Base-by-base conservation (phyloP, 345 rosid genomes). In the Ricinus communis region DNA sequence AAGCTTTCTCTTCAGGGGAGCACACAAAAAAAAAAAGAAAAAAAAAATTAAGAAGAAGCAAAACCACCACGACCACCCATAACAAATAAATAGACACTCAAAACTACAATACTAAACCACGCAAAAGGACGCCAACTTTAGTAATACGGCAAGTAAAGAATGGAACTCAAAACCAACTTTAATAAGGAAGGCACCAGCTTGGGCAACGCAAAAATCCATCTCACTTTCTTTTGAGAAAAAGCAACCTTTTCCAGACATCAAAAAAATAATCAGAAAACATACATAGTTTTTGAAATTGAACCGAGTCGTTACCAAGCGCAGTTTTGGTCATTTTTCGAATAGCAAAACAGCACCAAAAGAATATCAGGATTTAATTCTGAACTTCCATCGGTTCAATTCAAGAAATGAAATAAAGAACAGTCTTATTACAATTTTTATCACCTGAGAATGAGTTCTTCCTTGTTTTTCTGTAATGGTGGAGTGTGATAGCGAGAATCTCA, bases 271-370 rank as follows among this genome's bases (percentile, higher is more conserved):
- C 6, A 66, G n/a, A 4, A 36, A 54, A 79, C 76, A 64, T 81
- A 70, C 85, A 45, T 72, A 81, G 70, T 43, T 31, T 43, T 71
- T 47, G 77, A 76, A 62, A 77, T 55, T 22, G 70, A 65, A 66
- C 47, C 46, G 50, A 52, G 43, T 69, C 3, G 65, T 82, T 82
- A 85, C 91, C 84, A 41, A 77, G 69, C 6, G 70, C 77, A 22
- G 45, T 55, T 40, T 28, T 81, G 3, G 68, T 74, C 87, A 84
- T 74, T 54, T 46, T 66, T 24, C 65, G 41, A 19, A 8, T 10
- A 62, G 57, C 0, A 10, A 69, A 75, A 46, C 62, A 75, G 16
- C 27, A 18, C 47, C 43, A 8, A 11, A 61, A 62, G 47, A 54
- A 43, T n/a, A n/a, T 18, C 33, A 74, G 30, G 54, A 66, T 2